Percentiles rank a stretch among this genome's conserved stretches.
Conservation (phyloP, 805 yeast species). For the Hanseniaspora clermontiae region DNA sequence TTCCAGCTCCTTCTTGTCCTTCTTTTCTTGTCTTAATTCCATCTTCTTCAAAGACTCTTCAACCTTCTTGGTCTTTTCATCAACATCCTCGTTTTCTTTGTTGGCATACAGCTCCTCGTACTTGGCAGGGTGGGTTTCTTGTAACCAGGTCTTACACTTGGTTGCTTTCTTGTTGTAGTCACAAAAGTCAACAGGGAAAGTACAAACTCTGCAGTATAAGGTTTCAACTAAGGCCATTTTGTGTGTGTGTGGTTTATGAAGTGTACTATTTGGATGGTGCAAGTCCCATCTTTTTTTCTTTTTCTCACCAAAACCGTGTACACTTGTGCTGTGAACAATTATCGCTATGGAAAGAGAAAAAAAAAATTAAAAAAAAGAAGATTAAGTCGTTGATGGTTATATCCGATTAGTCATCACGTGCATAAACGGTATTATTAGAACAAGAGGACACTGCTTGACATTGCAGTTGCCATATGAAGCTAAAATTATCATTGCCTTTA, state of each 20-base stretch:
- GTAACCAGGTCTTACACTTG: slow-evolving; percentile 76
- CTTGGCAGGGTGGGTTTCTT: slow-evolving; percentile 43
- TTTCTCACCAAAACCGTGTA: background rate
- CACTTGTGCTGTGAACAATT: no score
- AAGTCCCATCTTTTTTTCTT: background rate
- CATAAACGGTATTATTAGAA: no score
- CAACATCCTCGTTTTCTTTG: slow-evolving; percentile 46
- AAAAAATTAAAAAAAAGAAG: no score
- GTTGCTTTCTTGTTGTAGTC: slow-evolving; percentile 76
- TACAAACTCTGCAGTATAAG: slow-evolving; percentile 64
- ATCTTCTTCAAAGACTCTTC: slow-evolving; percentile 71
- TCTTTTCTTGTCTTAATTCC: slow-evolving; percentile 75
- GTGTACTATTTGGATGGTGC: background rate
- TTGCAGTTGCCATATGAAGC: no score
- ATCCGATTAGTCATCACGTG: no score
- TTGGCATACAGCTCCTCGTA: slow-evolving; percentile 47
- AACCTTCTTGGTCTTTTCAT: slow-evolving; percentile 71
- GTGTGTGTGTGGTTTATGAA: background rate
- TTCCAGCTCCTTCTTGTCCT: slow-evolving; percentile 71
- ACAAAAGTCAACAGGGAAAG: slow-evolving; percentile 83
- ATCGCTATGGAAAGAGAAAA: no score
- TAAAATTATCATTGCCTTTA: no score
- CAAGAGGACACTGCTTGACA: no score
- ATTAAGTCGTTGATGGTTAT: no score
- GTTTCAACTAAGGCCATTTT: slow-evolving; percentile 30